Conservation (phyloP, 352 stramenopile species). For the Blastocystis hominis region DNA sequence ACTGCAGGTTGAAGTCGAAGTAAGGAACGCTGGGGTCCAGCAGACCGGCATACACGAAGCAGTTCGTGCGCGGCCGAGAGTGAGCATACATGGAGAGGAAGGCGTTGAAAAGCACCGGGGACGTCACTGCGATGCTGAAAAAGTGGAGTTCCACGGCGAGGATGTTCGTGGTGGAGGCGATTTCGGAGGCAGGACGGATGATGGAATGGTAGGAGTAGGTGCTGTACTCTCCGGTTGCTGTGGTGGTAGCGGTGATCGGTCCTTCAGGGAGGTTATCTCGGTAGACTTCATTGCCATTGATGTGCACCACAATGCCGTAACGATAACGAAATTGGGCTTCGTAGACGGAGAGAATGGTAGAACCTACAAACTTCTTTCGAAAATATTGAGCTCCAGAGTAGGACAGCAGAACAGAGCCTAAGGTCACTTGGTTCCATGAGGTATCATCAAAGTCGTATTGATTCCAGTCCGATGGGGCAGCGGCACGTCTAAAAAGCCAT, state of each 20-base stretch:
- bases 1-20: background rate
- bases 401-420: background rate
- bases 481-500: background rate
- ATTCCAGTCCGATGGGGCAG: background rate
- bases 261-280: conserved; percentile 8
- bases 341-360: background rate
- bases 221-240: background rate
- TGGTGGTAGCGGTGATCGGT: background rate
- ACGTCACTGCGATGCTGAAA: background rate
- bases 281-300: conserved; percentile 42
- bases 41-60: background rate
- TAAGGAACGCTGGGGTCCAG: background rate
- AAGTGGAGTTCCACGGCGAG: conserved; percentile 31
- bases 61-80: background rate
- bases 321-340: conserved; percentile 14
- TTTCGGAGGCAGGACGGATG: background rate
- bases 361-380: background rate
- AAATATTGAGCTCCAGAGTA: conserved; percentile 18
- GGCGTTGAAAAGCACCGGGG: background rate
- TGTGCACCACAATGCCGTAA: conserved; percentile 10
- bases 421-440: background rate
- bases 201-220: background rate
- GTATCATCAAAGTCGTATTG: background rate
- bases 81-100: background rate
- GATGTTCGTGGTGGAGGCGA: background rate